Base-by-base conservation (phyloP, 257 asterid species). In the Solanum stenotomum region DNA sequence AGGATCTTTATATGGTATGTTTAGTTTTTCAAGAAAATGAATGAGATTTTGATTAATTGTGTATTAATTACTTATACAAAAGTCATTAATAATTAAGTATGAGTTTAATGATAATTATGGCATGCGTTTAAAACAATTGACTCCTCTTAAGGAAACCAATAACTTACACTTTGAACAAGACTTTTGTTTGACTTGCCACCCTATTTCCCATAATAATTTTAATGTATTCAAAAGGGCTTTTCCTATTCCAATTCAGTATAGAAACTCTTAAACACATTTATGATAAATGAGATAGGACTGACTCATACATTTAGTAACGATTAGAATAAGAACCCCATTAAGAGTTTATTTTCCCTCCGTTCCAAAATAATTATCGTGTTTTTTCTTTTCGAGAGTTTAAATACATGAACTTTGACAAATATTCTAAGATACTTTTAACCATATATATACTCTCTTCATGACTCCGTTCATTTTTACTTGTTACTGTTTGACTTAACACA, bases 141-240 rank as follows among this genome's bases (percentile, higher is more conserved):
- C 83, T 75, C 56, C 83, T 75, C 33, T 31, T 35, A 37, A 81
- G 86, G 86, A 82, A 63, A 82, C 86, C 86, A 82, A 49, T 82
- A 82, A 82, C 86, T 82, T 81, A 44, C 35, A 42, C 68, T 81
- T 81, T 81, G 85, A 46, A 81, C 85, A 46, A 27, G 42, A 82
- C 20, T 59, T 82, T 82, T 82, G 70, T 82, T 82, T 82, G 86
- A 82, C 70, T 81, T 79, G 67, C 67, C 85, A n/a, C 84, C 67
- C 25, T 18, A 6, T 82, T 82, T 82, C 70, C 70, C 18, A 49
- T 14, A 82, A 49, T 29, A 12, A 29, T 29, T 46, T 27, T 79
- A n/a, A 29, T 81, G 12, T 46, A 81, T 29, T 82, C 70, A 49
- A 49, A 49, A 49, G 29, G 70, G 20, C 70, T 82, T 29, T 82